Base-by-base conservation (phyloP, 1,284 basidiomycete species). In the Ceratobasidium papillatum region DNA sequence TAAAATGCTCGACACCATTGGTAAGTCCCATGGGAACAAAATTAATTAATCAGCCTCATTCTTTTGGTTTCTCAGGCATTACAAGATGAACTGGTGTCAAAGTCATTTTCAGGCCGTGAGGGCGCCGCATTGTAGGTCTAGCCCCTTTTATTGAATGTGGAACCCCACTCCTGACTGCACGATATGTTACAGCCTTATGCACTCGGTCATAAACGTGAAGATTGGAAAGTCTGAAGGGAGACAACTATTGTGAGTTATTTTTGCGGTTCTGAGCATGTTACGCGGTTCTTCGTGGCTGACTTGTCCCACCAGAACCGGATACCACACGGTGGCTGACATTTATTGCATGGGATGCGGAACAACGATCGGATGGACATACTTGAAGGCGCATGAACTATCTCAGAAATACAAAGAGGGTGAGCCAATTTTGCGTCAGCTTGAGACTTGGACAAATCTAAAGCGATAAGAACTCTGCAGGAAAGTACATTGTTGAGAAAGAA, bases 331-430 rank as follows among this genome's bases (percentile, higher is more conserved):
- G 8, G 90, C 91, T 14, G 94, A 95, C 79, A 87, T 91, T 0
- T 91, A 86, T 79, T 95, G 94, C 80, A 76, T 91, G 45, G 92
- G 91, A 0, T 95, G 94, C 81, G 89, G 90, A 75, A 90, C 90
- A 19, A 87, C 91, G 27, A 78, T 95, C 2, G 94, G 94, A 0
- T 95, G 94, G 94, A 93, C 86, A 79, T 95, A 96, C 78, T 87
- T 93, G 80, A 92, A 91, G 79, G 93, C 94, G 7, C 87, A 89
- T 1, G 92, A 95, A 78, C 83, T 85, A 36, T 86, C 88, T 7
- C 94, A 96, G 87, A 93, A 91, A 80, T 95, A 95, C 80, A 95
- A 95, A 81, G 94, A 95, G 87, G 91, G 94, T 89, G 71, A 75
- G 65, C 61, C 84, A 78, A 17, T 25, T 49, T 61, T 17, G n/a